A percentile compares a stretch with the other conserved stretches of the same genome.
Evolutionary conservation across 345 rosid species (phyloP).

Genomic region (Firmiana major): DNA sequence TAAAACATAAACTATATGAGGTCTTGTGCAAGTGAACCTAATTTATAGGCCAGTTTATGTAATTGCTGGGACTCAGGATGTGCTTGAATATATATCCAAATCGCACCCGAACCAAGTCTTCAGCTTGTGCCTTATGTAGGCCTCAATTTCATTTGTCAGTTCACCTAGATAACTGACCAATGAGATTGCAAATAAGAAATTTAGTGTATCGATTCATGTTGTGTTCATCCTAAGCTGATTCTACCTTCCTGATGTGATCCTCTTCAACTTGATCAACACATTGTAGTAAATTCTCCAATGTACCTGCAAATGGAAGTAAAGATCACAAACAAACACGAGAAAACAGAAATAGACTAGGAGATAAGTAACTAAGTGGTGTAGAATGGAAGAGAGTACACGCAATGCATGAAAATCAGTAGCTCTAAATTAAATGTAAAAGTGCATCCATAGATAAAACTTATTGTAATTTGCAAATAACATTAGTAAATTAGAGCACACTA

Average conservation of each 20-base stretch:
- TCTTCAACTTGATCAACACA: constrained; percentile 56
- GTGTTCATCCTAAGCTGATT: neutral
- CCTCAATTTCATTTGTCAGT: neutral
- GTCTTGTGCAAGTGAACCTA: neutral
- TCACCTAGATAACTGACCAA: neutral
- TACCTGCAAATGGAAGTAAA: constrained; percentile 32
- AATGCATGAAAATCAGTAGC: neutral
- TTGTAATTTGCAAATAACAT: neutral
- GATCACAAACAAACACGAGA: neutral
- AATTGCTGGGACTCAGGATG: neutral
- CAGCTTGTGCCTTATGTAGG: neutral
- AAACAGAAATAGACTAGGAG: neutral
- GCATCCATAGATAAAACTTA: constrained; percentile 7
- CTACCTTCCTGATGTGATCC: constrained; percentile 50
- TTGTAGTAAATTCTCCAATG: constrained; percentile 59
- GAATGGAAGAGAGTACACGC: neutral
- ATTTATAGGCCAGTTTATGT: neutral
- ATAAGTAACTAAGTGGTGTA: neutral
- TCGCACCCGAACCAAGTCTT: neutral
- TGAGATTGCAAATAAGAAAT: neutral
- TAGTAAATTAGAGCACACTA: neutral
- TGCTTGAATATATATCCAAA: neutral
- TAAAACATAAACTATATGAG: neutral
- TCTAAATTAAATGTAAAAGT: neutral
- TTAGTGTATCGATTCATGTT: neutral